Evolutionary conservation across 2,329 filamentous ascomycete species (phyloP).

Genomic region (Didymella exigua): DNA sequence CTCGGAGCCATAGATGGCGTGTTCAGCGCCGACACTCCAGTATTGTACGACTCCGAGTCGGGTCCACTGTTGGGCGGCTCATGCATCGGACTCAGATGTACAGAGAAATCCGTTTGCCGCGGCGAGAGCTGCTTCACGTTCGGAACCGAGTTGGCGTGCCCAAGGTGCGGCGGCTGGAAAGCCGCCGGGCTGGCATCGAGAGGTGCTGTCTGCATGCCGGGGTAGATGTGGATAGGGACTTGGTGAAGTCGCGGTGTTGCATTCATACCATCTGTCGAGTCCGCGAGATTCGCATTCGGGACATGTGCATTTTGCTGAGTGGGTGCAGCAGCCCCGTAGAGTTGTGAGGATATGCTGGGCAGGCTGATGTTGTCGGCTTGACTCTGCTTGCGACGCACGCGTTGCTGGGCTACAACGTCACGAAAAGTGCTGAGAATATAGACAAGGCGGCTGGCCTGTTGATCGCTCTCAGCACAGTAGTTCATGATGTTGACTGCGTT

Average conservation of each 20-base stretch:
- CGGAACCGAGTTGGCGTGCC: neutral
- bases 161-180: constrained; percentile 12
- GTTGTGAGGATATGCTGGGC: constrained; percentile 43
- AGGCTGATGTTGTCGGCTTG: constrained; percentile 31
- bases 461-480: constrained; percentile 50
- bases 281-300: constrained; percentile 4
- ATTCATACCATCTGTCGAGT: constrained; percentile 22
- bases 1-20: constrained; percentile 29
- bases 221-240: constrained; percentile 46
- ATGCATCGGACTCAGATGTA: constrained; percentile 41
- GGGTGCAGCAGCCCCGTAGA: constrained; percentile 33
- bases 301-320: constrained; percentile 15
- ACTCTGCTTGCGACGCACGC: constrained; percentile 33
- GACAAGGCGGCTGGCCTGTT: constrained; percentile 47
- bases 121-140: constrained; percentile 14
- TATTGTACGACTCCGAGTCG: constrained; percentile 1
- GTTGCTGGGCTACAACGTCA: constrained; percentile 45
- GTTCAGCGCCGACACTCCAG: constrained; percentile 3
- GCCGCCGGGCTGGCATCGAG: constrained; percentile 20
- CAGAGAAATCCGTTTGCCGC: constrained; percentile 30
- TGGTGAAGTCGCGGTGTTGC: constrained; percentile 37
- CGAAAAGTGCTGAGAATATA: constrained; percentile 48
- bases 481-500: constrained; percentile 50
- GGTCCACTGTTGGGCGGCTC: constrained; percentile 18
- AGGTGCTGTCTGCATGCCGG: constrained; percentile 41